phyloP scores from a whole-genome alignment of 1,284 basidiomycete species.

The Ustilago cynodontis region DNA sequence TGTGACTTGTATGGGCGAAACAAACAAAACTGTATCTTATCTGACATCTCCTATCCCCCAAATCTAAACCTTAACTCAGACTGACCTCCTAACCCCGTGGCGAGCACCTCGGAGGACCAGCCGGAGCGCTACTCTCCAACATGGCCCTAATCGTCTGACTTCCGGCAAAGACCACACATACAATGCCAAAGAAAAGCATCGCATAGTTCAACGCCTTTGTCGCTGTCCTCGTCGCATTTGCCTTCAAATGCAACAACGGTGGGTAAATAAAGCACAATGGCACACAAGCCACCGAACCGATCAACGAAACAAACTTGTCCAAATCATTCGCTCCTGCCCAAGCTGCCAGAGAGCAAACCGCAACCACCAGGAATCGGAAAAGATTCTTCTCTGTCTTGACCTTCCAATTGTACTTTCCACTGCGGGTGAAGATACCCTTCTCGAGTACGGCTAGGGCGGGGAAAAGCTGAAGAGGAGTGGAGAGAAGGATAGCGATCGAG shows the following conservation, averaged over 20 bases:
- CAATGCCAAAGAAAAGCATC: conserved; percentile 83
- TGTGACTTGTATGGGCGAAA: background rate
- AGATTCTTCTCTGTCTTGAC: conserved; percentile 88
- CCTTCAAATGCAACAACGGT: conserved; percentile 91
- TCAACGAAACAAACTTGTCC: conserved; percentile 95
- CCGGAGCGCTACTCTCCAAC: conserved; percentile 32
- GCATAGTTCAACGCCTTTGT: conserved; percentile 81
- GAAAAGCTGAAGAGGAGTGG: conserved; percentile 90
- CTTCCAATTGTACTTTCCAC: conserved; percentile 81
- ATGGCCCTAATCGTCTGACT: conserved; percentile 75
- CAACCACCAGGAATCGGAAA: conserved; percentile 83
- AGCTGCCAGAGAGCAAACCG: conserved; percentile 81
- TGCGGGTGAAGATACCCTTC: conserved; percentile 86
- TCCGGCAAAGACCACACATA: conserved; percentile 88
- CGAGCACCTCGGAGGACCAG: conserved; percentile 30
- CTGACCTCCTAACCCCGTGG: conserved; percentile 15
- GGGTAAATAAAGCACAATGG: conserved; percentile 93
- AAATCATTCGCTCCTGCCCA: conserved; percentile 89
- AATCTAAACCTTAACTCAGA: background rate
- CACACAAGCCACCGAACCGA: conserved; percentile 94
- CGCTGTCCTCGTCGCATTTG: conserved; percentile 78
- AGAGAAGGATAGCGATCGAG: conserved; percentile 86
- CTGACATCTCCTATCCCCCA: too few relatives aligned
- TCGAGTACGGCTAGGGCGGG: conserved; percentile 97
- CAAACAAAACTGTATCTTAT: background rate